Evolutionary conservation across 2,329 filamentous ascomycete genomes (phyloP), one percentile per base, ranked within the genome.

Genomic region (Amauroascus niger): DNA sequence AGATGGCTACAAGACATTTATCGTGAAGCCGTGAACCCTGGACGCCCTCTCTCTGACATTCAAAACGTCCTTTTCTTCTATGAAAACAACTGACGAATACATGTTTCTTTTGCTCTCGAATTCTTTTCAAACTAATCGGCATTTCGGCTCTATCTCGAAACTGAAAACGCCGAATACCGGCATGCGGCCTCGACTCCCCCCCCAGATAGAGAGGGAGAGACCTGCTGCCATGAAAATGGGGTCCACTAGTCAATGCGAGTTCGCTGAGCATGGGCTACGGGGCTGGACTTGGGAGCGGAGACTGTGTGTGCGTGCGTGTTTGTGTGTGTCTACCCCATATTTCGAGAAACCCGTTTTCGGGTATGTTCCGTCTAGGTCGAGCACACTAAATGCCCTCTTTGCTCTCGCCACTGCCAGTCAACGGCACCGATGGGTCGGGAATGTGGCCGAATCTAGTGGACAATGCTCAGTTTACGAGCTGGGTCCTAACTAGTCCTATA

Each of bases 301-400:
- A 8, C 20, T 28, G 28, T 20, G 8, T 6, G 28, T 28, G 22
- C 16, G 41, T 20, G 35, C 35, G 9, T n/a, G 9, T 11, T 35
- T 32, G n/a, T n/a, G n/a, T n/a, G n/a, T n/a, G n/a, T n/a, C n/a
- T n/a, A 48, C 45, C 45, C 45, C 45, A 32, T 35, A 37, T 14
- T 48, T 48, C 30, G 24, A 1, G 40, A 22, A 7, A 28, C 20
- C 14, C 20, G 41, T 35, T 48, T 4, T 48, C 45, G 45, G 45
- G 45, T 48, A 48, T 48, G 45, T 48, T 48, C 45, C 45, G 45
- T 24, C 3, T 14, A 30, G 28, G 14, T 14, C 14, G 24, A 16
- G 41, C 13, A n/a, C 37, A 22, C 8, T 14, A 41, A n/a, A n/a
- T n/a, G 3, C 11, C 39, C 8, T 18, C 11, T 24, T 41, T 3